Evolutionary conservation across 495 filamentous ascomycete species (phyloP).

Genomic region (Penicillium macrosclerotiorum): DNA sequence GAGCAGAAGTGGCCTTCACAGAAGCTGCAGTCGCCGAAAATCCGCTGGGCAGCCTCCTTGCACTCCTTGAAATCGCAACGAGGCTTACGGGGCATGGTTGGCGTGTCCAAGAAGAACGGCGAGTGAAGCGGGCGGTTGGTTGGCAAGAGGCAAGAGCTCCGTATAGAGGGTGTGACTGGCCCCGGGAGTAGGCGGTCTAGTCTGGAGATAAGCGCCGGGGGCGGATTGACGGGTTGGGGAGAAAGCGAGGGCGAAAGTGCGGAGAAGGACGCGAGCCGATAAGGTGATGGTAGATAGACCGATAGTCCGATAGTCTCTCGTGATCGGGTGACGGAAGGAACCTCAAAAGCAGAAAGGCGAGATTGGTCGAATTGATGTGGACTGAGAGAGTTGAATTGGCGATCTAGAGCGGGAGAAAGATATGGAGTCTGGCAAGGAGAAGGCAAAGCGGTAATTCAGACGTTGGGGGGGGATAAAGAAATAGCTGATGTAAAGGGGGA

Average conservation of each 20-base stretch:
- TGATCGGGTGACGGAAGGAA: not conserved
- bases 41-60: conserved; percentile 78
- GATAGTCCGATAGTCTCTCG: conserved; percentile 2
- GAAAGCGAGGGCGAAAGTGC: conserved; percentile 21
- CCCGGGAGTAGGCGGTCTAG: not conserved
- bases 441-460: conserved; percentile 3
- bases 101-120: conserved; percentile 8
- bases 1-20: conserved; percentile 92
- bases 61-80: conserved; percentile 88
- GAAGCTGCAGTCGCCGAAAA: conserved; percentile 95
- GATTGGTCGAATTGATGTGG: no score
- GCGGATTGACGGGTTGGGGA: conserved; percentile 11
- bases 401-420: conserved; percentile 38
- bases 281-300: no score
- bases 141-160: not conserved
- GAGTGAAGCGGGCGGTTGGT: conserved; percentile 1
- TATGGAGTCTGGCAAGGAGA: conserved; percentile 1
- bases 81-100: conserved; percentile 69
- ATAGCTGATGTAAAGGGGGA: conserved; percentile 6
- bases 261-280: conserved; percentile 22
- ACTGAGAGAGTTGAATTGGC: conserved; percentile 32
- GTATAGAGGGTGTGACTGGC: not conserved
- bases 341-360: conserved; percentile 14
- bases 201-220: conserved; percentile 20
- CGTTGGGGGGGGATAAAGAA: conserved; percentile 2